A percentile compares a stretch with the other conserved stretches of the same genome.
Evolutionary conservation across 2,329 filamentous ascomycete genomes (phyloP).

Genomic region (Colletotrichum ledebouriae): DNA sequence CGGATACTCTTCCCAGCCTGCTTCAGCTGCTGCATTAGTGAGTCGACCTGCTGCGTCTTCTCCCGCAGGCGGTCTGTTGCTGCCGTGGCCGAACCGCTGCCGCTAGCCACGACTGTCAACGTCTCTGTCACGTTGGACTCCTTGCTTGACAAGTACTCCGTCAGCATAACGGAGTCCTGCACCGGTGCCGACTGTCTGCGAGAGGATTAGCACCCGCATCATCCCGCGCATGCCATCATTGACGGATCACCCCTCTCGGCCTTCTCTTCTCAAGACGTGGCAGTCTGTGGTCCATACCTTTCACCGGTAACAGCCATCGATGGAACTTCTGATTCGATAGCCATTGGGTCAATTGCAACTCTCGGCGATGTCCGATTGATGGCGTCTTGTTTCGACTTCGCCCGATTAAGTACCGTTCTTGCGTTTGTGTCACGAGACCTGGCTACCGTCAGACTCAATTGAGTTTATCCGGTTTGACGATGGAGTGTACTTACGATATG

Average conservation of each 20-base stretch:
- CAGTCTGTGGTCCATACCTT: constrained; percentile 39
- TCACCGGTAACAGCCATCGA: constrained; percentile 38
- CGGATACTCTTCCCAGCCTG: constrained; percentile 25
- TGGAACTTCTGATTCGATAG: background rate
- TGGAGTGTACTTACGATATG: background rate
- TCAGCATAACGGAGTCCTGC: constrained; percentile 5
- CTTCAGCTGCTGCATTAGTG: constrained; percentile 31
- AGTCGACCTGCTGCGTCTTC: constrained; percentile 30
- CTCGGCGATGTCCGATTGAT: constrained; percentile 17
- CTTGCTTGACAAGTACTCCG: constrained; percentile 23
- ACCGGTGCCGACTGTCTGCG: constrained; percentile 20
- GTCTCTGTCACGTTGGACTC: constrained; percentile 25
- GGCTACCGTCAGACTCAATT: constrained; percentile 14
- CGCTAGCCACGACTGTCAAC: constrained; percentile 20
- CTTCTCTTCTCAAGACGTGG: constrained; percentile 37
- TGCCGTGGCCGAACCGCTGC: constrained; percentile 6
- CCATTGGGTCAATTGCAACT: background rate
- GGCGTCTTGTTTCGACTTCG: background rate
- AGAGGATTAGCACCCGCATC: constrained; percentile 26
- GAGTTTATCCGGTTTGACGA: background rate
- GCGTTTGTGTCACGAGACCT: background rate
- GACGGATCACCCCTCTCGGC: background rate
- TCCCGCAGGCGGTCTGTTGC: constrained; percentile 29
- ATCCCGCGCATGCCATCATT: constrained; percentile 6
- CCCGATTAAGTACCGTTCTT: constrained; percentile 15